Conservation (phyloP, 352 stramenopile species). For the Phytophthora syringae region DNA sequence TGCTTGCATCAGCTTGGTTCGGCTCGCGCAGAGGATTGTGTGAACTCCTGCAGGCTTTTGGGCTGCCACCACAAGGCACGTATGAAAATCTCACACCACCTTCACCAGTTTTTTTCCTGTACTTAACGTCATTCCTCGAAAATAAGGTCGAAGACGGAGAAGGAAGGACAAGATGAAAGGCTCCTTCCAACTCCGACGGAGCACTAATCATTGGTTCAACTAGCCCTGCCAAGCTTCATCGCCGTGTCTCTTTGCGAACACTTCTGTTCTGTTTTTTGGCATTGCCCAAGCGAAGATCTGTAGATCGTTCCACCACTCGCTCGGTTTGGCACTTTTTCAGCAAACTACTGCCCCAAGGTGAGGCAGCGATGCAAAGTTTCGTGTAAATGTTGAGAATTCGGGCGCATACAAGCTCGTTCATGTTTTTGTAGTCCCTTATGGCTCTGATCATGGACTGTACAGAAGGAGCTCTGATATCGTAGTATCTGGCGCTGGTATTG, state of each 20-base stretch:
- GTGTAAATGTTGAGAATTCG: conserved; percentile 24
- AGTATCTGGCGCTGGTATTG: background rate
- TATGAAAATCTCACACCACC: conserved; percentile 18
- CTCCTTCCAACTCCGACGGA: background rate
- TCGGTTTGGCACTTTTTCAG: conserved; percentile 6
- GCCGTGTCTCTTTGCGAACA: background rate
- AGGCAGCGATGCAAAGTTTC: conserved; percentile 7
- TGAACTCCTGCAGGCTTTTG: conserved; percentile 9
- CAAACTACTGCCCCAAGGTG: conserved; percentile 6
- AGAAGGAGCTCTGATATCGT: conserved; percentile 4
- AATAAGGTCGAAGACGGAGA: background rate
- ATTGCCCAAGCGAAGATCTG: conserved; percentile 1
- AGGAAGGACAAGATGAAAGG: background rate
- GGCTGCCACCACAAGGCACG: conserved; percentile 9
- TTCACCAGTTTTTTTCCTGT: background rate
- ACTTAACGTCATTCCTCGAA: conserved; percentile 4
- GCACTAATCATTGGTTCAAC: conserved; percentile 9
- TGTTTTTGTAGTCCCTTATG: conserved; percentile 9
- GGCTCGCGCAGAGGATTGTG: conserved; percentile 20
- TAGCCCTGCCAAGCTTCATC: too few species aligned
- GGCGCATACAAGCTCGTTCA: conserved; percentile 20
- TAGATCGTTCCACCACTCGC: conserved; percentile 16
- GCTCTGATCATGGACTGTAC: conserved; percentile 17
- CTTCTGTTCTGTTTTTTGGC: background rate
- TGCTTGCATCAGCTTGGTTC: conserved; percentile 5